Evolutionary conservation across 2,329 filamentous ascomycete genomes (phyloP), one percentile per base, ranked within the genome.

Genomic region (Cladophialophora immunda): DNA sequence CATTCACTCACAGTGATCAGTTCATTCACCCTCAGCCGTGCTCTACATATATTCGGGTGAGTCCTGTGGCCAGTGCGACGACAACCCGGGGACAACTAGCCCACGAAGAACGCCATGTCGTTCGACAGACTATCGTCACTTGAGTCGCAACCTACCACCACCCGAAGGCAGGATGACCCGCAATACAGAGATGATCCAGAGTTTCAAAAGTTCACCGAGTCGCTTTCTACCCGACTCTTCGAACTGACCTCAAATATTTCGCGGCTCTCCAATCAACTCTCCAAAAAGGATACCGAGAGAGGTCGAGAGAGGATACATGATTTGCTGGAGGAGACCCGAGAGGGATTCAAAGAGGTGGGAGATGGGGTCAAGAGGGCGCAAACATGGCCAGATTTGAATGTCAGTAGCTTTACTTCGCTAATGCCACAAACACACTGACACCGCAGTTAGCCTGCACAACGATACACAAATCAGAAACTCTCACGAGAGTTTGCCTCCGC

Each of bases 381-480:
- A 78, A 87, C 87, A 47, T 98, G 87, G 93, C 92, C 89, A 76
- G 93, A 94, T 75, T 89, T 93, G 59, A 92, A 90, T 76, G 91
- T 93, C 84, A 72, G 86, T 74, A 59, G 61, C 27, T 30, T 58
- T 25, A 60, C 25, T 22, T 41, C 30, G 5, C n/a, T 1, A 22
- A 22, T 25, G 30, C 19, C 17, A 13, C 36, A 29, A 19, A 29
- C 25, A 15, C 19, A 50, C 69, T 72, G 53, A 72, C 13, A 13
- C 52, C 34, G 2, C 8, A 7, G 9, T 67, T 47, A 97, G 93
- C 92, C 94, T 68, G 92, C 93, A 62, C 95, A 99, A 83, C 96
- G 94, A 80, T 98, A 97, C 83, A 95, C 93, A 25, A 94, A 97
- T 76, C 92, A 94, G 73, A 98, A 98, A 79, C 86, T 99, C 36